These are phyloP conservation scores for Prototheca stagnorum DNA, from an alignment of 163 green algal genomes.

Conservation along the genomic window DNA sequence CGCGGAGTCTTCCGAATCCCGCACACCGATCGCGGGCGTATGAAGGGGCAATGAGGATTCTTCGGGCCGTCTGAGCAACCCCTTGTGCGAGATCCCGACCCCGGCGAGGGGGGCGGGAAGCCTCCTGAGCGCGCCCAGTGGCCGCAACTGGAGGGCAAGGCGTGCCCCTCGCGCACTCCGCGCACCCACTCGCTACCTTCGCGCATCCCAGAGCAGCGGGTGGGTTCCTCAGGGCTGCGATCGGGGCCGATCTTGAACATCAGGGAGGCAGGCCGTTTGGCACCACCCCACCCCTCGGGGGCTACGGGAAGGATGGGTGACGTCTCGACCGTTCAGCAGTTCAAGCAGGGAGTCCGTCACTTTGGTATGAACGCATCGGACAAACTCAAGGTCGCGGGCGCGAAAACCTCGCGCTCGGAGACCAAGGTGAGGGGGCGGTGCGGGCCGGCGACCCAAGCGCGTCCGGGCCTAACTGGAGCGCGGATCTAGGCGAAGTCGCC, in stretches of 20 bases:
- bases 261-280: neutral
- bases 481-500: too few relatives aligned
- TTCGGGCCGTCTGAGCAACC: too few relatives aligned
- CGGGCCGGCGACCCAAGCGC: neutral
- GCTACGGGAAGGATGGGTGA: constrained; percentile 2
- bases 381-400: constrained; percentile 8
- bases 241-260: neutral
- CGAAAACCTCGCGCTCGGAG: constrained; percentile 6
- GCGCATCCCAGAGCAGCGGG: too few relatives aligned
- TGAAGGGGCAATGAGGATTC: too few relatives aligned
- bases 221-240: too few relatives aligned
- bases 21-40: too few relatives aligned
- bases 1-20: too few relatives aligned
- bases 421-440: constrained; percentile 5
- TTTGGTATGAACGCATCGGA: constrained; percentile 2
- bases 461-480: too few relatives aligned
- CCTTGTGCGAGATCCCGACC: neutral
- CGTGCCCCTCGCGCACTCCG: too few relatives aligned
- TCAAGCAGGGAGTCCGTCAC: constrained; percentile 3
- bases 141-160: too few relatives aligned
- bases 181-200: too few relatives aligned
- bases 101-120: neutral
- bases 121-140: too few relatives aligned
- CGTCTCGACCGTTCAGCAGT: neutral
- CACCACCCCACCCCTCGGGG: neutral